A percentile compares a stretch with the other conserved stretches of the same genome.
phyloP scores from a whole-genome alignment of 306 rosid species.

The Glycine soja region DNA sequence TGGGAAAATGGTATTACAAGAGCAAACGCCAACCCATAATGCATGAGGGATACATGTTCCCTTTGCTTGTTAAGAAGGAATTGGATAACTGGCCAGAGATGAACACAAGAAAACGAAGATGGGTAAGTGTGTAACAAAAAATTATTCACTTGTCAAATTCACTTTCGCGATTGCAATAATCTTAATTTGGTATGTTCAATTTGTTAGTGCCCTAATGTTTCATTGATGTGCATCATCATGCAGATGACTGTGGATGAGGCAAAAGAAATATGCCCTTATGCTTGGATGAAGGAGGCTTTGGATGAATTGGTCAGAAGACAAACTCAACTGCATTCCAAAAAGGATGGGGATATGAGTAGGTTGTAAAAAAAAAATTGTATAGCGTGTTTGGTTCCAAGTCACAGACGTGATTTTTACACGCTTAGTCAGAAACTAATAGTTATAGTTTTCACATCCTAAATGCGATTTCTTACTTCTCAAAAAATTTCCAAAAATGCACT shows the following conservation, averaged over 20 bases:
- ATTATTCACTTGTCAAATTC: background rate
- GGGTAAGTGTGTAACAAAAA: conserved; percentile 65
- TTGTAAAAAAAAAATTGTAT: conserved; percentile 34
- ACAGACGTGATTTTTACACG: background rate
- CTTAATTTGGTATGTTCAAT: background rate
- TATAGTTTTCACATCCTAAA: background rate
- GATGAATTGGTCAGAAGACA: conserved; percentile 62
- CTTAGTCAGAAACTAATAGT: background rate
- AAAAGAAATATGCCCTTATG: conserved; percentile 79
- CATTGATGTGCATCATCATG: conserved; percentile 49
- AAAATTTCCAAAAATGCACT: background rate
- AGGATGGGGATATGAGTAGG: conserved; percentile 14
- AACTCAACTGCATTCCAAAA: conserved; percentile 37
- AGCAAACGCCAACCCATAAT: conserved; percentile 74
- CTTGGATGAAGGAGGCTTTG: conserved; percentile 93
- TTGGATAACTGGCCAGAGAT: conserved; percentile 87
- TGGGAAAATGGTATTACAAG: conserved; percentile 79
- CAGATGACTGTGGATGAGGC: conserved; percentile 80
- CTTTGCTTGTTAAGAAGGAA: conserved; percentile 71
- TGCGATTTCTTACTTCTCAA: background rate
- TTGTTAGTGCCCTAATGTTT: conserved; percentile 47
- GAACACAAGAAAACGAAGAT: conserved; percentile 65
- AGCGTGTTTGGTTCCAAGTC: background rate
- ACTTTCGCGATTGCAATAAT: conserved; percentile 20
- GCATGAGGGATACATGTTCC: conserved; percentile 83